Conservation (phyloP, 225 moss, liverwort and hornwort species). For the Sphagnum contortum region DNA sequence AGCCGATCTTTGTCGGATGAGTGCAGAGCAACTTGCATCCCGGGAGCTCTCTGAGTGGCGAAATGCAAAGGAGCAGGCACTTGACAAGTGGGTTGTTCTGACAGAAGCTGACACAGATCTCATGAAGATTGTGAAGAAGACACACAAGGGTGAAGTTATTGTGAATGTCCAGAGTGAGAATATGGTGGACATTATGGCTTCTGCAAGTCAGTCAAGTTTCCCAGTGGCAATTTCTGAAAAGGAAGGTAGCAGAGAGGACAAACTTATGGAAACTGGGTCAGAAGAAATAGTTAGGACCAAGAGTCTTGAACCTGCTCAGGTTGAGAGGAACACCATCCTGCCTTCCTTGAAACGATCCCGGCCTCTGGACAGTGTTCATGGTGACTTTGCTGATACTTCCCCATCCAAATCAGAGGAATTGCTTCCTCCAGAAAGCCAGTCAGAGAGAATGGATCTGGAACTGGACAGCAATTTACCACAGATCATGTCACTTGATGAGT, state of each 20-base stretch:
- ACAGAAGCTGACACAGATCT: conserved; percentile 76
- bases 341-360: conserved; percentile 38
- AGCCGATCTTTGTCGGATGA: conserved; percentile 71
- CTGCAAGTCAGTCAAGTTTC: conserved; percentile 40
- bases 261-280: conserved; percentile 9
- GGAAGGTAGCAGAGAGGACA: conserved; percentile 22
- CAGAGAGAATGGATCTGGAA: conserved; percentile 12
- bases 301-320: conserved; percentile 9
- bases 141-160: conserved; percentile 89
- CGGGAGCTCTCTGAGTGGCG: conserved; percentile 95
- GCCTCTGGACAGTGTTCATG: conserved; percentile 20
- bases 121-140: conserved; percentile 91
- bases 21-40: conserved; percentile 82
- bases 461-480: conserved; percentile 35
- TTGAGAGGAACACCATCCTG: conserved; percentile 16
- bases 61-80: conserved; percentile 83
- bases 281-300: conserved; percentile 1
- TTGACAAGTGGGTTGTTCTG: conserved; percentile 85
- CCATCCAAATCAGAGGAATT: conserved; percentile 13
- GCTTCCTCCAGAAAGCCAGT: background rate
- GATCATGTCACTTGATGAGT: conserved; percentile 64
- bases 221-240: conserved; percentile 18
- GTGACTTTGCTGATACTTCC: conserved; percentile 9
- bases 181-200: conserved; percentile 37
- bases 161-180: conserved; percentile 55